Conservation (phyloP, 2,329 filamentous ascomycete species). For the Trichoderma sp. region DNA sequence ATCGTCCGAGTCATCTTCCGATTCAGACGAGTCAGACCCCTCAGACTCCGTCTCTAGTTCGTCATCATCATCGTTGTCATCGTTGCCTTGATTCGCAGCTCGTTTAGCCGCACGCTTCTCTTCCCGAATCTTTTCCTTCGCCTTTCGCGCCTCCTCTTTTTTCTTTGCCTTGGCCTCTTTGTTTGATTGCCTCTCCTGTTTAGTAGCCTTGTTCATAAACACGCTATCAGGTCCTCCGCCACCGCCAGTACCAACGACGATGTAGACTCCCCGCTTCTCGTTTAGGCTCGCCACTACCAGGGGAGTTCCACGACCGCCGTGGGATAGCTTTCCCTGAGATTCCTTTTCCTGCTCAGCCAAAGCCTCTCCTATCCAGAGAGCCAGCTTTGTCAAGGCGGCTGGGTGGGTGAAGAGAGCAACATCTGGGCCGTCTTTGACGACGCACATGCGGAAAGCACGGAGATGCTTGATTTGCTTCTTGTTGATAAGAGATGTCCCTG, state of each 20-base stretch:
- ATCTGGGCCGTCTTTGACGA: constrained; percentile 93
- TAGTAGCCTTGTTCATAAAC: constrained; percentile 65
- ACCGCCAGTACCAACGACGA: constrained; percentile 89
- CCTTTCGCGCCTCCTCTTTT: constrained; percentile 56
- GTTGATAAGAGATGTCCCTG: constrained; percentile 84
- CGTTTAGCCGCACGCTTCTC: constrained; percentile 61
- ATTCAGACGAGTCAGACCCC: constrained; percentile 41
- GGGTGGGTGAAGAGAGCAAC: constrained; percentile 90
- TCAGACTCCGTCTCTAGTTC: constrained; percentile 47
- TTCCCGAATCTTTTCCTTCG: constrained; percentile 57
- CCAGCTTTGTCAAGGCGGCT: constrained; percentile 87
- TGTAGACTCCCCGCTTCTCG: constrained; percentile 80
- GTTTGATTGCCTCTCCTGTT: constrained; percentile 61
- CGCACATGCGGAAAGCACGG: constrained; percentile 88
- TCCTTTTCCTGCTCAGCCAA: constrained; percentile 86
- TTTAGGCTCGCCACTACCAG: constrained; percentile 89
- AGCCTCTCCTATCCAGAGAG: constrained; percentile 91
- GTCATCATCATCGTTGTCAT: constrained; percentile 49
- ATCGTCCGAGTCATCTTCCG: constrained; percentile 50
- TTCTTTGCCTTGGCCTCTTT: constrained; percentile 62
- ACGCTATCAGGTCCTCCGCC: constrained; percentile 73
- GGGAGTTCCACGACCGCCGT: constrained; percentile 72
- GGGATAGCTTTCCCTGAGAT: constrained; percentile 63
- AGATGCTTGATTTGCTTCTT: constrained; percentile 94
- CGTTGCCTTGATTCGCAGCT: constrained; percentile 43